Percentiles rank a stretch among this genome's conserved stretches.
Conservation (phyloP, 208 protist genomes). For the Naegleria fowleri region DNA sequence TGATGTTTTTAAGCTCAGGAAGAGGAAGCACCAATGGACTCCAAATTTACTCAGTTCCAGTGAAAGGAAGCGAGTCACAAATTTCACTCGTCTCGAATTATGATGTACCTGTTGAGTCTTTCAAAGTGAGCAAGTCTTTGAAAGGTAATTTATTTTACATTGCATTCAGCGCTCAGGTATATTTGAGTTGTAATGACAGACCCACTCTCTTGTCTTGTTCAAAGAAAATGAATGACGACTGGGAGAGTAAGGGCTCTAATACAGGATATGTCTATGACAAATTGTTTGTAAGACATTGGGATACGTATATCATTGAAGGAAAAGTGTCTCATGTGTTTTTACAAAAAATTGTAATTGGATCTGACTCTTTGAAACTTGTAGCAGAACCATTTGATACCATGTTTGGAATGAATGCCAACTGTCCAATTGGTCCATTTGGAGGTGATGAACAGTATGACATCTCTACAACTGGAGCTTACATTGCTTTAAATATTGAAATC, state of each 20-base stretch:
- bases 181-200: slow-evolving; percentile 13
- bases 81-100: not conserved
- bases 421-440: slow-evolving; percentile 35
- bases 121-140: not conserved
- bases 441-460: slow-evolving; percentile 34
- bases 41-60: not conserved
- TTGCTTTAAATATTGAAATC: slow-evolving; percentile 36
- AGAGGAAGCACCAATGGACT: not conserved
- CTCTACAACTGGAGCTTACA: slow-evolving; percentile 28
- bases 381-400: slow-evolving; percentile 3
- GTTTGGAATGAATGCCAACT: slow-evolving; percentile 29
- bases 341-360: not conserved
- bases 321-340: slow-evolving; percentile 32
- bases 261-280: slow-evolving; percentile 36
- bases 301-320: slow-evolving; percentile 31
- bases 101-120: not conserved
- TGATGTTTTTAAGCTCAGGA: not conserved
- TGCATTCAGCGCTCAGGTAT: slow-evolving; percentile 33
- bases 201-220: slow-evolving; percentile 25
- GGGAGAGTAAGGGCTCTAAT: slow-evolving; percentile 29
- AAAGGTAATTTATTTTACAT: not conserved
- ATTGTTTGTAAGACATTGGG: slow-evolving; percentile 41
- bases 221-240: slow-evolving; percentile 30
- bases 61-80: not conserved
- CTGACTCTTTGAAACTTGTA: not conserved